phyloP scores from a whole-genome alignment of 352 stramenopile species.

The Pilasporangium apinafurcum region DNA sequence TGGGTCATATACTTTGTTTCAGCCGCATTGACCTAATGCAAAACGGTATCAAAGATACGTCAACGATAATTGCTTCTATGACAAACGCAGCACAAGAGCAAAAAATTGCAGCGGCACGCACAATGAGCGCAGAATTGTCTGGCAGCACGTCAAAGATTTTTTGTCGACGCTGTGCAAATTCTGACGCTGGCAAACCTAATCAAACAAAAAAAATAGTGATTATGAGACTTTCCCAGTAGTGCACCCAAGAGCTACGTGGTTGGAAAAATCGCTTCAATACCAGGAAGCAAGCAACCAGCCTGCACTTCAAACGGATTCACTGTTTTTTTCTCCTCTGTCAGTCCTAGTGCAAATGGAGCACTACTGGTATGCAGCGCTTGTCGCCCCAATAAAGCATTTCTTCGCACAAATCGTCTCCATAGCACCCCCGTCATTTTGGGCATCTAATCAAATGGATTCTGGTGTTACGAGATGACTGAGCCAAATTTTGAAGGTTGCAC shows the following conservation, averaged over 20 bases:
- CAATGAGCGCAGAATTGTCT: slow-evolving; percentile 67
- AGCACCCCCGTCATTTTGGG: no score
- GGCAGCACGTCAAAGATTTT: slow-evolving; percentile 59
- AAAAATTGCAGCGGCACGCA: slow-evolving; percentile 8
- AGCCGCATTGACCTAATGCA: slow-evolving; percentile 42
- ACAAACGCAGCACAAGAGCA: background rate
- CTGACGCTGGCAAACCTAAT: slow-evolving; percentile 40
- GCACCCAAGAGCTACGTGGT: background rate
- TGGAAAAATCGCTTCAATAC: slow-evolving; percentile 6
- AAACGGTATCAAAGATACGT: background rate
- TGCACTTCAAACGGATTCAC: slow-evolving; percentile 48
- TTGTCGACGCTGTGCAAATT: slow-evolving; percentile 59
- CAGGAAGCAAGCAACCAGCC: slow-evolving; percentile 40
- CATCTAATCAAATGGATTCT: background rate
- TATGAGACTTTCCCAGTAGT: background rate
- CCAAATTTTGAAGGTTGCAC: slow-evolving; percentile 4
- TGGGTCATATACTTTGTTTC: slow-evolving; percentile 84
- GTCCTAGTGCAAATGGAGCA: slow-evolving; percentile 23
- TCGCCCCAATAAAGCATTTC: no score
- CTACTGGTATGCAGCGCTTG: no score
- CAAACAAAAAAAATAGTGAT: background rate
- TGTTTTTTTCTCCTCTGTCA: slow-evolving; percentile 7
- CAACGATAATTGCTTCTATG: background rate
- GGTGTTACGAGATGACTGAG: background rate
- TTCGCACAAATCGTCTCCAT: no score